phyloP scores from a whole-genome alignment of 2,329 filamentous ascomycete species.

The Leptodontidium sp. region DNA sequence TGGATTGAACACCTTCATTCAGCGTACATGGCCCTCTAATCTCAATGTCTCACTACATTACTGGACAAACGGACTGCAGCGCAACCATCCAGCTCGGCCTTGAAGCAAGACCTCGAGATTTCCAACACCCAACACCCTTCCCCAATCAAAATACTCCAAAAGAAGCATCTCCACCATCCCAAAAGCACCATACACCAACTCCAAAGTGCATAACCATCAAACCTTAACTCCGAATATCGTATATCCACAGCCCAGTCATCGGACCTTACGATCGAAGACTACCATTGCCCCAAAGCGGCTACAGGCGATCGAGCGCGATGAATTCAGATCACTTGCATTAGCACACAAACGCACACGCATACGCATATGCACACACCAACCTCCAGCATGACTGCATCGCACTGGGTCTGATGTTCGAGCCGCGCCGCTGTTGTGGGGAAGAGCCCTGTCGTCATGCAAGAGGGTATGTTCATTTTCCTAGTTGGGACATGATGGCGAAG shows the following conservation, averaged over 20 bases:
- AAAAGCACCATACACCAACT: neutral
- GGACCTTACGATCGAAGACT: neutral
- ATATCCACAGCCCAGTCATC: neutral
- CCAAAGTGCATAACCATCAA: neutral
- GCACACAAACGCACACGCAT: neutral
- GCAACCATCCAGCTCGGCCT: too few relatives aligned
- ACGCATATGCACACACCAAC: too few relatives aligned
- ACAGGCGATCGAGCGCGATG: neutral
- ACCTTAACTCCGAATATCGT: neutral
- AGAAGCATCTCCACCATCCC: neutral
- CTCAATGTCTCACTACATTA: too few relatives aligned
- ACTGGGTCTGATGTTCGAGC: neutral
- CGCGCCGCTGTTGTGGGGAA: conserved; percentile 6
- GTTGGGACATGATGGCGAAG: neutral
- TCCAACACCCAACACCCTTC: too few relatives aligned
- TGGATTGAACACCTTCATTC: too few relatives aligned
- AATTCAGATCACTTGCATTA: neutral
- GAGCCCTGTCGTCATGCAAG: neutral
- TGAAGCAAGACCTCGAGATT: too few relatives aligned
- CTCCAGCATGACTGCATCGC: neutral
- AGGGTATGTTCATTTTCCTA: neutral
- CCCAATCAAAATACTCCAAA: neutral
- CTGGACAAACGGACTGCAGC: too few relatives aligned
- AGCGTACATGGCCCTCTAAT: too few relatives aligned
- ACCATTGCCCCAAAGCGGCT: neutral